Percentiles rank a stretch among this genome's conserved stretches.
Conservation (phyloP, 2,329 filamentous ascomycete genomes). For the Penicillium digitatum region DNA sequence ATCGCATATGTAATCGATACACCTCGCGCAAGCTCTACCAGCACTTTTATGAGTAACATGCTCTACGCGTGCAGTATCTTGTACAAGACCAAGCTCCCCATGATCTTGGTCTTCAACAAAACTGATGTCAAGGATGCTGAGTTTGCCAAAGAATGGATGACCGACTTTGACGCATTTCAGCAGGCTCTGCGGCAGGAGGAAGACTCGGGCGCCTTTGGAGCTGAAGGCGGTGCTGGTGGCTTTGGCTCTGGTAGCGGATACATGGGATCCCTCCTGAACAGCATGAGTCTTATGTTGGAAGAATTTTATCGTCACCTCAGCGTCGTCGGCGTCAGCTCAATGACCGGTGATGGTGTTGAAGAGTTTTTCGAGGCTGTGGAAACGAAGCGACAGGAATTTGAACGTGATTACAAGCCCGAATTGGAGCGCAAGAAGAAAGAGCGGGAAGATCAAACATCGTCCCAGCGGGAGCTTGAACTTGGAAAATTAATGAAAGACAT, state of each 20-base stretch:
- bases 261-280: constrained; percentile 93
- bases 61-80: constrained; percentile 97
- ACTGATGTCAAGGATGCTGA: constrained; percentile 88
- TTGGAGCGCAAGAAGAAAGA: constrained; percentile 72
- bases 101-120: constrained; percentile 99
- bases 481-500: constrained; percentile 95
- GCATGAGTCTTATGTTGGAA: constrained; percentile 95
- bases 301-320: constrained; percentile 95
- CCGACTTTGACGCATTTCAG: constrained; percentile 95
- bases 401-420: constrained; percentile 86
- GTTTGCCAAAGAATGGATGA: constrained; percentile 99
- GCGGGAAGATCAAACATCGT: constrained; percentile 70
- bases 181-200: constrained; percentile 77
- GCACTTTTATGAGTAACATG: constrained; percentile 99
- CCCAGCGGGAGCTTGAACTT: constrained; percentile 72
- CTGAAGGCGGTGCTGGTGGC: constrained; percentile 58
- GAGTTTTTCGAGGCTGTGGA: constrained; percentile 90
- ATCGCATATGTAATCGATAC: constrained; percentile 98
- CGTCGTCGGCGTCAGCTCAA: constrained; percentile 88
- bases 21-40: constrained; percentile 84
- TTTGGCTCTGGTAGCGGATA: constrained; percentile 77
- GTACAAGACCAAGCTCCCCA: constrained; percentile 97
- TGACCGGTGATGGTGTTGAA: constrained; percentile 85
- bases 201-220: constrained; percentile 69
- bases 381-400: constrained; percentile 83